Evolutionary conservation across 2,329 filamentous ascomycete species (phyloP), one percentile per base, ranked within the genome.

Genomic region (Fusarium succisae): DNA sequence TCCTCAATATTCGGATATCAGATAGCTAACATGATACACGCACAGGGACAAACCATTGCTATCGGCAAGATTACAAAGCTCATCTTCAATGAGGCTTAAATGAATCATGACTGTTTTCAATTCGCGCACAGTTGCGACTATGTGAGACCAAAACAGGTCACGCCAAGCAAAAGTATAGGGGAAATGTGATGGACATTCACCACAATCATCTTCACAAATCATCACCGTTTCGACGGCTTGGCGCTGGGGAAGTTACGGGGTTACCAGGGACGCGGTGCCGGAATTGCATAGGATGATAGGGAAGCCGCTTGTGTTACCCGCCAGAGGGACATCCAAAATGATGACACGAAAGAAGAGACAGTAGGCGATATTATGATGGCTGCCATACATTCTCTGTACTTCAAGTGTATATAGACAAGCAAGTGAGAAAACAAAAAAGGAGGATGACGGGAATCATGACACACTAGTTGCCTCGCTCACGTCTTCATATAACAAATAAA

Each of bases 41-140:
- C 81, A 62, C 80, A 98, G 92, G 96, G 96, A 79, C 96, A 98
- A 93, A 99, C 96, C 1, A 98, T 99, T 86, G 96, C 96, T 64
- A 99, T 99, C 86, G 96, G 96, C 80, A 99, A 99, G 90, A 97
- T 99, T 83, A 98, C 94, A 69, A 98, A 95, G 89, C 89, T 99
- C 73, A 87, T 91, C 78, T 85, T 80, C 13, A 82, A 85, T 64
- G 77, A 78, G 17, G 59, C 74, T 69, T 79, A 78, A 77, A 76
- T 75, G 68, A 76, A 76, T 68, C 39, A 76, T 63, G 65, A 74
- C 53, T 69, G 55, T 71, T 66, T 58, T 60, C 61, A 48, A 61
- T 57, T 47, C 30, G 54, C 45, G 51, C 24, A 30, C 30, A 35
- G 32, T 51, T 41, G 48, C 39, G 37, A 35, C 35, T 54, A 64